Evolutionary conservation across 192 early-diverging fungal genomes (phyloP), one percentile per base, ranked within the genome.

Genomic region (Gamsiella multidivaricata): DNA sequence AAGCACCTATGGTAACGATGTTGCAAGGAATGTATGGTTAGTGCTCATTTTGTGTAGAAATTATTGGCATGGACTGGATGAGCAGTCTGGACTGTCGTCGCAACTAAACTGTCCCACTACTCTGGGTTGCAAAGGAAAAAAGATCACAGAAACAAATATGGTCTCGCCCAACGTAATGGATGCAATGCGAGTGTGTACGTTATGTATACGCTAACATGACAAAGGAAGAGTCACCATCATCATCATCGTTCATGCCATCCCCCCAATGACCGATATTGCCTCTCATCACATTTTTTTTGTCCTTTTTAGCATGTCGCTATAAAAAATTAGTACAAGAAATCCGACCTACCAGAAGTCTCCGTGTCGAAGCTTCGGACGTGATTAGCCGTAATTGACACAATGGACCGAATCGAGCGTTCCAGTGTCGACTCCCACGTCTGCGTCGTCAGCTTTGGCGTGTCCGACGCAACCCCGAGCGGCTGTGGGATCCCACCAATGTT

Each of bases 361-460:
- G 92, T 92, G 67, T 93, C 92, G 65, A 93, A 93, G 43, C 88
- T 90, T 39, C 90, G 80, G 59, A 94, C 92, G 82, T 90, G 88
- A 54, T 87, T 91, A 11, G 90, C 89, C 63, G 90, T 90, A 60
- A 94, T 91, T 15, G 92, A 91, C 1, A 94, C 88, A 52, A 94
- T 91, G n/a, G 92, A 89, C 22, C 83, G 86, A 42, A 92, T 91
- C 12, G 92, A 88, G 8, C 82, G 80, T 69, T 92, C 90, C 36
- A 94, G 76, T 26, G 89, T 94, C 3, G 83, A 81, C 78, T 94
- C 88, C 92, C 92, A 94, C 1, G 83, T 81, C 20, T 64, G 58
- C 6, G 74, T 47, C 11, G 46, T 64, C 39, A 71, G 18, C 47
- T 56, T 70, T 18, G 69, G 68, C 2, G 68, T 66, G 25, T 70